Base-by-base conservation (phyloP, 768 basidiomycete species). In the Cystobasidium onofrii region DNA sequence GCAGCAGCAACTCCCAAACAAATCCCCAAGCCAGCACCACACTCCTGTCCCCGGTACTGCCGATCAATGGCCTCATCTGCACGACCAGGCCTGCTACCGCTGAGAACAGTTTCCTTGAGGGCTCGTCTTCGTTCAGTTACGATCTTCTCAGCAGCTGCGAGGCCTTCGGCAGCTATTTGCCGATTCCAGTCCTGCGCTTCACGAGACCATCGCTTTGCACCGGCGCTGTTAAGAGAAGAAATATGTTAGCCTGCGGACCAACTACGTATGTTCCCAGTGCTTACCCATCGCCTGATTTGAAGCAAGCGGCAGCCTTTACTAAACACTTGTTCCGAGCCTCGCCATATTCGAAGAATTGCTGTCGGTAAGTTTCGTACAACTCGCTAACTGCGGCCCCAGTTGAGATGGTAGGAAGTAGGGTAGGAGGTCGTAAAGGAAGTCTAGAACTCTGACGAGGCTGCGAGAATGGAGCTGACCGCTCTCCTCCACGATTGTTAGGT, bases 181-280 rank as follows among this genome's bases (percentile, higher is more conserved):
- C 86, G 87, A 78, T 98, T 98, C 74, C 96, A 83, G 50, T 95
- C 92, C 77, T 95, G 91, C 0, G 93, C 96, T 79, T 98, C 94
- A 50, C 91, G 84, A 75, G 89, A 91, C 83, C 95, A 98, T 60
- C 92, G 85, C 82, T 97, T 96, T 43, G 96, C 96, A 0, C 90
- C 89, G 0, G 94, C 92, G 1, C 69, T 71, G 69, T 27, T 31
- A 31, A 17, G 6, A 27, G 10, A 31, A 17, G 6, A 27, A 12
- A 43, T 18, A 4, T 33, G 44, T 67, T 31, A 67, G 46, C 43
- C 10, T 27, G 54, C 39, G 34, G 7, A 27, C 39, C 27, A 31
- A 6, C 7, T 27, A 1, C 10, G 9, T 6, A 20, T 7, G 23
- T 6, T 39, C 23, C 43, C 12, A 27, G 25, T 23, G 23, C 63